These are phyloP conservation scores for Heritiera fomes DNA, from an alignment of 345 rosid genomes.

Conservation along the genomic window DNA sequence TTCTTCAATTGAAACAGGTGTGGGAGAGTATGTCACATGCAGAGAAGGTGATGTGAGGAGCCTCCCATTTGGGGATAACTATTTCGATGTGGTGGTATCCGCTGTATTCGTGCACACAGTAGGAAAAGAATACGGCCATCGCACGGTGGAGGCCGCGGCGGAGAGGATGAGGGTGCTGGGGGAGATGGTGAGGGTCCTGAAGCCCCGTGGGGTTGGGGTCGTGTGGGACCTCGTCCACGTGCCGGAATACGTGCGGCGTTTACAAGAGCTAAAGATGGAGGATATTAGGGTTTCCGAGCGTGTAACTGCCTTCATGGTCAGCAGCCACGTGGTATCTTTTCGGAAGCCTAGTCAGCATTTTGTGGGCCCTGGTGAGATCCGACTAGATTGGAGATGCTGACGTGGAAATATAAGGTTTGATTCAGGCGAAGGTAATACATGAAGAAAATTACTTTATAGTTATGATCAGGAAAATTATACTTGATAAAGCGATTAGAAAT, in stretches of 20 bases:
- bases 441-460: no score
- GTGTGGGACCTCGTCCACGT: constrained; percentile 87
- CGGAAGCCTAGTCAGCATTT: constrained; percentile 72
- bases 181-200: constrained; percentile 87
- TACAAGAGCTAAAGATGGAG: constrained; percentile 89
- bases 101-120: constrained; percentile 80
- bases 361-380: constrained; percentile 59
- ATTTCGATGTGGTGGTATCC: constrained; percentile 92
- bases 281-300: constrained; percentile 77
- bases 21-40: constrained; percentile 93
- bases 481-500: background rate
- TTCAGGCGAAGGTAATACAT: no score
- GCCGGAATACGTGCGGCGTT: constrained; percentile 73
- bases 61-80: constrained; percentile 78
- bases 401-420: constrained; percentile 2
- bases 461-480: no score
- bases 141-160: constrained; percentile 88
- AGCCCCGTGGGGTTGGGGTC: constrained; percentile 75
- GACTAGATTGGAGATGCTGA: constrained; percentile 73
- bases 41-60: constrained; percentile 86
- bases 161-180: constrained; percentile 85
- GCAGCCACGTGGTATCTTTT: constrained; percentile 87
- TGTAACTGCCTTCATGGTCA: constrained; percentile 90
- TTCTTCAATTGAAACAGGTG: constrained; percentile 44
- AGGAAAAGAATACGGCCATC: constrained; percentile 80